Evolutionary conservation across 1,139 yeast species (phyloP).

Genomic region (Hyphopichia burtonii): DNA sequence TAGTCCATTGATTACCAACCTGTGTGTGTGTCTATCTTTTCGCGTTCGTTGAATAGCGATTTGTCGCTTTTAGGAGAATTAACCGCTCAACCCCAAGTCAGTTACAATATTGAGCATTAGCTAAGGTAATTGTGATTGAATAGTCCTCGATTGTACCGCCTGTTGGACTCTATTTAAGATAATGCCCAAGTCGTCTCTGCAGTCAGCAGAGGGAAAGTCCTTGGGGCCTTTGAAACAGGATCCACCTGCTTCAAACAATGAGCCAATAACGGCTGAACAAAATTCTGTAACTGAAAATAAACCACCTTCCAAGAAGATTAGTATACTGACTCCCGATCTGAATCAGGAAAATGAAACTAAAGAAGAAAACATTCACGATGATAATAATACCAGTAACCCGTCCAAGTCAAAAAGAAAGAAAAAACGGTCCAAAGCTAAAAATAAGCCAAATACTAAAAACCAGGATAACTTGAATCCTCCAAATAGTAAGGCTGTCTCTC

Average conservation of each 20-base stretch:
- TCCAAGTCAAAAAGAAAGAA: neutral
- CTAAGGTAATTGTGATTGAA: too few species aligned
- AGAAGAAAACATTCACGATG: neutral
- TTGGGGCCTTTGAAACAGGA: neutral
- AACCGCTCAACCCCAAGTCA: too few species aligned
- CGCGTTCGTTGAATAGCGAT: too few species aligned
- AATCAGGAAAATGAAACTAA: neutral
- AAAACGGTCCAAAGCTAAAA: slow-evolving; percentile 1
- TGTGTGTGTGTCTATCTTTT: too few species aligned
- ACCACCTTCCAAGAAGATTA: too few species aligned
- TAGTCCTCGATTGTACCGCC: too few species aligned
- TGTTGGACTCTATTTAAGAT: neutral
- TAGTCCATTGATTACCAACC: too few species aligned
- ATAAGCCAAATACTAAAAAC: neutral
- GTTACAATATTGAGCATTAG: too few species aligned
- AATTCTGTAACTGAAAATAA: neutral
- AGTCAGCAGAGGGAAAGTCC: neutral
- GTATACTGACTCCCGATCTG: neutral
- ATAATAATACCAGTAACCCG: neutral
- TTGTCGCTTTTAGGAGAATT: too few species aligned
- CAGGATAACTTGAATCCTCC: neutral
- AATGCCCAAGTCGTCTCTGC: neutral
- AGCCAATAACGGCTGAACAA: neutral
- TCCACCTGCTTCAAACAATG: neutral
- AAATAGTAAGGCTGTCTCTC: neutral